These are phyloP conservation scores for Suhomyces canberraensis DNA, from an alignment of 805 yeast species.

Conservation along the genomic window DNA sequence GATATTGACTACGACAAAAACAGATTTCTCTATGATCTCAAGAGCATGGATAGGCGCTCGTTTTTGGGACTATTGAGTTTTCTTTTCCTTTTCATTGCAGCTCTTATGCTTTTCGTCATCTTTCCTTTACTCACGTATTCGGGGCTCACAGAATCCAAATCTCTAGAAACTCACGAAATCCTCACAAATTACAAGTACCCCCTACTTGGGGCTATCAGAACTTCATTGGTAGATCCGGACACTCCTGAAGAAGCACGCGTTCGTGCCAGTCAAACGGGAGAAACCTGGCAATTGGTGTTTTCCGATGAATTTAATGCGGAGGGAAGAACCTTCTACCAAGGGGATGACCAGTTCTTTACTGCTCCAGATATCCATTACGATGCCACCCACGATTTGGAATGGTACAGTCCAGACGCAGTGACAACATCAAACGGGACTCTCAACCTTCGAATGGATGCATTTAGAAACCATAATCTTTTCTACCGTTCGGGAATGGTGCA, in stretches of 20 bases:
- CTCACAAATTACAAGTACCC: slow-evolving; percentile 46
- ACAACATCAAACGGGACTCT: slow-evolving; percentile 39
- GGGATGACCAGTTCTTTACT: slow-evolving; percentile 43
- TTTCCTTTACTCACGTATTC: slow-evolving; percentile 83
- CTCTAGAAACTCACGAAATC: slow-evolving; percentile 36
- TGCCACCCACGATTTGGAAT: slow-evolving; percentile 43
- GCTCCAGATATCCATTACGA: slow-evolving; percentile 41
- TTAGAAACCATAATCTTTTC: slow-evolving; percentile 60
- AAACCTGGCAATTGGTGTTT: slow-evolving; percentile 35
- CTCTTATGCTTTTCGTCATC: slow-evolving; percentile 67
- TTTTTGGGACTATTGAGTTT: slow-evolving; percentile 60
- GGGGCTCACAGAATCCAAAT: slow-evolving; percentile 46
- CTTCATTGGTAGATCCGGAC: slow-evolving; percentile 38
- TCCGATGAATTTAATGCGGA: slow-evolving; percentile 44
- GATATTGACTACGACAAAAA: slow-evolving; percentile 83
- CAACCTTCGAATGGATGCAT: slow-evolving; percentile 36
- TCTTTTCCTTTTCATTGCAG: slow-evolving; percentile 55
- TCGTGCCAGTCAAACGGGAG: slow-evolving; percentile 21
- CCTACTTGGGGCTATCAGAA: slow-evolving; percentile 34
- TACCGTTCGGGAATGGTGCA: slow-evolving; percentile 92
- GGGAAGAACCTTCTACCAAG: slow-evolving; percentile 42
- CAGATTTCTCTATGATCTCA: slow-evolving; percentile 61
- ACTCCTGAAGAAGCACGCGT: slow-evolving; percentile 32
- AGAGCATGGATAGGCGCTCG: slow-evolving; percentile 62
- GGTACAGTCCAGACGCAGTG: slow-evolving; percentile 44